phyloP scores from a whole-genome alignment of 257 asterid genomes.

The Fraxinus americana region DNA sequence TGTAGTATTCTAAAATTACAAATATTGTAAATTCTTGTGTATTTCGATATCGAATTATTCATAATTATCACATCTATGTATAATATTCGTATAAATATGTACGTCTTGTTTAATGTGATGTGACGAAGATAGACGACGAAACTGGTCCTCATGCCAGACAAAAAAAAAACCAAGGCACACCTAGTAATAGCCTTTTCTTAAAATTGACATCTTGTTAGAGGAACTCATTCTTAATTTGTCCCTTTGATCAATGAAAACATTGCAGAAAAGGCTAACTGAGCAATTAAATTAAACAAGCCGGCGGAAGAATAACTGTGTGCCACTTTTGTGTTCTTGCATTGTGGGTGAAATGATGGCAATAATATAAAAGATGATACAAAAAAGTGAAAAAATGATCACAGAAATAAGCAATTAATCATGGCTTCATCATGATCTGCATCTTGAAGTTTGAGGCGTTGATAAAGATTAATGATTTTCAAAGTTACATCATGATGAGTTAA shows the following conservation, averaged over 20 bases:
- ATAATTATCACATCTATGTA: background rate
- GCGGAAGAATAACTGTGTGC: background rate
- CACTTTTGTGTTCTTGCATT: constrained; percentile 18
- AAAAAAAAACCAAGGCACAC: background rate
- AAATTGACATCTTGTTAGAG: background rate
- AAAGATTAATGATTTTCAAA: constrained; percentile 20
- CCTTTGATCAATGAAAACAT: background rate
- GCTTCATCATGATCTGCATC: constrained; percentile 31
- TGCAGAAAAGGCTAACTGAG: background rate
- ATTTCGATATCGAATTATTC: background rate
- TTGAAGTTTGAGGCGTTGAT: constrained; percentile 21
- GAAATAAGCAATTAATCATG: constrained; percentile 31
- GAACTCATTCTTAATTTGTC: background rate
- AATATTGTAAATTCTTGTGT: too few relatives aligned
- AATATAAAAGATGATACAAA: constrained; percentile 29
- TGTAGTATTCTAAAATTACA: too few relatives aligned
- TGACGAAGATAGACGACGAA: background rate
- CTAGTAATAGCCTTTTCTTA: background rate
- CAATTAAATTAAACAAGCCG: background rate
- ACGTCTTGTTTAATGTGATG: background rate
- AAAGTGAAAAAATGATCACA: constrained; percentile 14
- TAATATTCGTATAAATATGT: background rate
- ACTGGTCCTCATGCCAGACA: background rate
- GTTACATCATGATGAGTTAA: constrained; percentile 40
- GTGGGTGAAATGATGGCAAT: constrained; percentile 52